Base-by-base conservation (phyloP, 352 stramenopile genomes). In the Sclerospora graminicola region DNA sequence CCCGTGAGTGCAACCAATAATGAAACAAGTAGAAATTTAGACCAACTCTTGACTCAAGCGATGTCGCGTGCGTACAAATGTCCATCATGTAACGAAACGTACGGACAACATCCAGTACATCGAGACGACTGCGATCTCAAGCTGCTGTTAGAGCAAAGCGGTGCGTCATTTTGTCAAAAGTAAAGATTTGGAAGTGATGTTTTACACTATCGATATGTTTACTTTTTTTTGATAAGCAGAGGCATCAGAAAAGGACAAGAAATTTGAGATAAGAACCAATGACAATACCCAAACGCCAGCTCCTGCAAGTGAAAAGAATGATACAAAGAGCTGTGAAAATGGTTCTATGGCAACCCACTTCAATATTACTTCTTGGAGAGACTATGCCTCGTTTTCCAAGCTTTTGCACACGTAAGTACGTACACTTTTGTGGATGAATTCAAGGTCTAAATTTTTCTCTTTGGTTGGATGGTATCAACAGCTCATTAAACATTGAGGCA, bases 301-400 rank as follows among this genome's bases (percentile, higher is more conserved):
- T 26, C 24, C 39, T 14, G 38, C 7, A 24, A 43, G 8, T 29
- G 28, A 41, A 9, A 39, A 54, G 45, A 26, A 28, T 38, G 21
- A 32, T 38, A 11, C 39, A 38, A 35, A 47, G 0, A 36, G 23
- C n/a, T 24, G 44, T 11, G 55, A 60, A 1, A 40, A 23, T 35
- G 8, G 30, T 4, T 10, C 40, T 9, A 13, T 75, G n/a, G n/a
- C n/a, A n/a, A n/a, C n/a, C n/a, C n/a, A n/a, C n/a, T n/a, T n/a
- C n/a, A n/a, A n/a, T n/a, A n/a, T n/a, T n/a, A n/a, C n/a, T n/a
- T n/a, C n/a, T n/a, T n/a, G n/a, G n/a, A n/a, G n/a, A 45, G 69
- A 69, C n/a, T 87, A 83, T 38, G 80, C 75, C n/a, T 70, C 62
- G 15, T 26, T 87, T 35, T 87, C 75, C 8, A 81, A 71, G 48